Percentiles rank a stretch among this genome's conserved stretches.
Evolutionary conservation across 306 rosid genomes (phyloP).

Genomic region (Dryas octopetala): DNA sequence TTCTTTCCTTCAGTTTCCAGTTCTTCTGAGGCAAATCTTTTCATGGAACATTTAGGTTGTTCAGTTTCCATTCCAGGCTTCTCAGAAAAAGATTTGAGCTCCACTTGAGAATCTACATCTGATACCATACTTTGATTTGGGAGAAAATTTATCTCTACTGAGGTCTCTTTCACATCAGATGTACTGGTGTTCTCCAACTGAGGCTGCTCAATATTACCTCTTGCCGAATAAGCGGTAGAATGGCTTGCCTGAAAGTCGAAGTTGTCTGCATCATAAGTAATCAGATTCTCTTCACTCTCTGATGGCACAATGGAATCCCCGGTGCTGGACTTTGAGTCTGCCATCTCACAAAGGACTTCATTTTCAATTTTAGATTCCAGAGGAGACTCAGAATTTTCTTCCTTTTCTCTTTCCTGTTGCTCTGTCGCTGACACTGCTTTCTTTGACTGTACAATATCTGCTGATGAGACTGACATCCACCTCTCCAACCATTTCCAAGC

Average conservation of each 20-base stretch:
- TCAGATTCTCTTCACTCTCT: slow-evolving; percentile 60
- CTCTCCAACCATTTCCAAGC: slow-evolving; percentile 99
- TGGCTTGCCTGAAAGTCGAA: slow-evolving; percentile 43
- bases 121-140: slow-evolving; percentile 31
- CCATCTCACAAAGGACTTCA: slow-evolving; percentile 39
- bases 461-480: slow-evolving; percentile 72
- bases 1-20: slow-evolving; percentile 72
- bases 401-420: slow-evolving; percentile 40
- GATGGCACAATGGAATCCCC: slow-evolving; percentile 41
- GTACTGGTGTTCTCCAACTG: slow-evolving; percentile 34
- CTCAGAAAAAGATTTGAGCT: slow-evolving; percentile 37
- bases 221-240: slow-evolving; percentile 32
- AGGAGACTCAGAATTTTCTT: slow-evolving; percentile 28
- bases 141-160: slow-evolving; percentile 34
- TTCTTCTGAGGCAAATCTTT: slow-evolving; percentile 59
- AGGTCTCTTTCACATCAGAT: slow-evolving; percentile 39
- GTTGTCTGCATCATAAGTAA: slow-evolving; percentile 39
- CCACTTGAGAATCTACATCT: slow-evolving; percentile 36
- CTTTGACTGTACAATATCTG: slow-evolving; percentile 37
- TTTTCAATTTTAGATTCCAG: slow-evolving; percentile 38
- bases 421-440: slow-evolving; percentile 32
- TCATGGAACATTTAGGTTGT: slow-evolving; percentile 47
- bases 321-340: slow-evolving; percentile 38
- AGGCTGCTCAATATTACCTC: slow-evolving; percentile 46
- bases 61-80: slow-evolving; percentile 50